These are phyloP conservation scores for Lippia alba DNA, from an alignment of 305 asterid genomes.

Conservation along the genomic window DNA sequence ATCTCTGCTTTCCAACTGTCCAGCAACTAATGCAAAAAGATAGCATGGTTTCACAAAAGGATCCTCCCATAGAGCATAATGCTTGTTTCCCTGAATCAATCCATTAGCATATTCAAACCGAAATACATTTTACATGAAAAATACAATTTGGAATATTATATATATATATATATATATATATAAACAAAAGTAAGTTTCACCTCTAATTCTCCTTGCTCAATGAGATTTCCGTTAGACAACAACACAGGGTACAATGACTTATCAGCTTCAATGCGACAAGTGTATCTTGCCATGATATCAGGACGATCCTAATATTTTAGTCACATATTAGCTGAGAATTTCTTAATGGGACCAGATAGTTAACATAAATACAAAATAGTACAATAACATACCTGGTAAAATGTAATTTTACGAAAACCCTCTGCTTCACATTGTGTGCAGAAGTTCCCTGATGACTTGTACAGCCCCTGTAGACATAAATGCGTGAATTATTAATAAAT, in stretches of 20 bases:
- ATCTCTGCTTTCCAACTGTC: constrained; percentile 84
- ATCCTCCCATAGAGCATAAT: constrained; percentile 85
- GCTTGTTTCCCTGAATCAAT: constrained; percentile 67
- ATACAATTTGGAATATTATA: not conserved
- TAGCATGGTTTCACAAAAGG: constrained; percentile 91
- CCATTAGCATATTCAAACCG: constrained; percentile 17
- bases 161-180: not conserved
- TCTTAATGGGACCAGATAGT: not conserved
- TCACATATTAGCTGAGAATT: constrained; percentile 33
- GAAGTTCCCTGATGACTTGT: constrained; percentile 86
- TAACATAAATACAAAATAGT: constrained; percentile 2
- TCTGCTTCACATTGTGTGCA: constrained; percentile 98
- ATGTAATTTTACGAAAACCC: constrained; percentile 89
- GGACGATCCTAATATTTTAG: constrained; percentile 77
- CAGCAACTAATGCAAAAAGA: constrained; percentile 94
- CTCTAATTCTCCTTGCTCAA: constrained; percentile 86
- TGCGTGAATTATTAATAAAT: no score
- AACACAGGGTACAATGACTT: constrained; percentile 83
- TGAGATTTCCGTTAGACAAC: constrained; percentile 82
- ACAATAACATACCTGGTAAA: constrained; percentile 65
- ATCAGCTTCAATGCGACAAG: constrained; percentile 85
- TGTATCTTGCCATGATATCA: constrained; percentile 88
- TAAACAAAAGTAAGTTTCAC: constrained; percentile 34
- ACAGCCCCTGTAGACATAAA: constrained; percentile 65
- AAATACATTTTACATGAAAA: not conserved